phyloP scores from a whole-genome alignment of 148 eudicot species.

The Diospyros lotus region DNA sequence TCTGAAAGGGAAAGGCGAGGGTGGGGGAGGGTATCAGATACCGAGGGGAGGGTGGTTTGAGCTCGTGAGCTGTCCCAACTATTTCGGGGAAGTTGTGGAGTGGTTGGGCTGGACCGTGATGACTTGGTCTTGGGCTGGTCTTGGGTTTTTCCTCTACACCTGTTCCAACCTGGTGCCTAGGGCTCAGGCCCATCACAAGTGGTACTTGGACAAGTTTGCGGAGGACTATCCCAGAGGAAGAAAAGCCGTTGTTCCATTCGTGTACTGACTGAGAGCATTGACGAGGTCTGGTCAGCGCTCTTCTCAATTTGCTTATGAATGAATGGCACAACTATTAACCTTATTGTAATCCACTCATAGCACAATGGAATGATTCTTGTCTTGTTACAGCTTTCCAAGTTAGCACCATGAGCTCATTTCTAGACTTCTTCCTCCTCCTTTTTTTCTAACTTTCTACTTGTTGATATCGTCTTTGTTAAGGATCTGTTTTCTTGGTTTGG shows the following conservation, averaged over 20 bases:
- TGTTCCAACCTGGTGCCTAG: slow-evolving; percentile 77
- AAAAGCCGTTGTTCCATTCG: slow-evolving; percentile 77
- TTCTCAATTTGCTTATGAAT: too few relatives aligned
- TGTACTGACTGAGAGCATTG: slow-evolving; percentile 26
- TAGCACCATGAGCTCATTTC: too few relatives aligned
- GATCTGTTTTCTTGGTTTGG: too few relatives aligned
- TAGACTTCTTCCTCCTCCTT: too few relatives aligned
- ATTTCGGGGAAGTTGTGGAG: slow-evolving; percentile 89
- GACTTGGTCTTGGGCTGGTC: slow-evolving; percentile 83
- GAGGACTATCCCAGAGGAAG: slow-evolving; percentile 73
- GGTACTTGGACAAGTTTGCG: slow-evolving; percentile 85
- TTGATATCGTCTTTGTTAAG: too few relatives aligned
- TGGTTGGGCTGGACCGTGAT: slow-evolving; percentile 89
- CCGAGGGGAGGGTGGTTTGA: slow-evolving; percentile 77
- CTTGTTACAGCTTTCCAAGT: too few relatives aligned
- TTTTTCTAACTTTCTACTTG: too few relatives aligned
- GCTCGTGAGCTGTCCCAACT: slow-evolving; percentile 75
- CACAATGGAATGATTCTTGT: too few relatives aligned
- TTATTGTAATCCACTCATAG: too few relatives aligned
- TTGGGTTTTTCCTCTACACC: slow-evolving; percentile 68
- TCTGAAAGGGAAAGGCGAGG: slow-evolving; percentile 35
- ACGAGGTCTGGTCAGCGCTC: too few relatives aligned
- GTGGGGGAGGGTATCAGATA: slow-evolving; percentile 57
- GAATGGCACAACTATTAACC: too few relatives aligned
- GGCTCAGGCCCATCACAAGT: slow-evolving; percentile 53